phyloP scores from a whole-genome alignment of 1,284 basidiomycete species.

The Fomitopsis pinicola region DNA sequence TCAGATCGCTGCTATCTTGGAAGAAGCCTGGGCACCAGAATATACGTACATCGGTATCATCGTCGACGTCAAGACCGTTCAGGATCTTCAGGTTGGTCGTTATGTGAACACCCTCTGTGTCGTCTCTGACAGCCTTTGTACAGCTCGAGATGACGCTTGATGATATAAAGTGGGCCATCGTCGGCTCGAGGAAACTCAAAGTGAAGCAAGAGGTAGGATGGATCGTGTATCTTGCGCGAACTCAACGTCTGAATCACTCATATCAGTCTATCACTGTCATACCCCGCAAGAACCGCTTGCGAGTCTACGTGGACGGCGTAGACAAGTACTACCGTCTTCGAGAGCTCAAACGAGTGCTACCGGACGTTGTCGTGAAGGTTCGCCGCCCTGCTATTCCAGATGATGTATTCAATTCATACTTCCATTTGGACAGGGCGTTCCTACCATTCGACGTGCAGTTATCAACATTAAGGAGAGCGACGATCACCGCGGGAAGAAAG shows the following conservation, averaged over 20 bases:
- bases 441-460: constrained; percentile 83
- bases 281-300: constrained; percentile 74
- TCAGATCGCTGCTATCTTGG: constrained; percentile 87
- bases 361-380: constrained; percentile 87
- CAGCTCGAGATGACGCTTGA: constrained; percentile 92
- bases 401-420: neutral
- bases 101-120: neutral
- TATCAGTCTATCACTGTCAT: constrained; percentile 69
- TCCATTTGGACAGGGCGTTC: constrained; percentile 59
- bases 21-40: constrained; percentile 93
- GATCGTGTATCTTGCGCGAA: constrained; percentile 6
- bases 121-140: neutral
- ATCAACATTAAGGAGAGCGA: constrained; percentile 90
- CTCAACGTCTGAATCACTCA: neutral
- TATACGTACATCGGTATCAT: constrained; percentile 95
- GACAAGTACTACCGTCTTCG: constrained; percentile 89
- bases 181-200: constrained; percentile 87
- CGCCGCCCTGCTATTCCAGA: constrained; percentile 5
- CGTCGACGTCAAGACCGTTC: constrained; percentile 86
- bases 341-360: constrained; percentile 77
- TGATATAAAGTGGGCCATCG: constrained; percentile 91
- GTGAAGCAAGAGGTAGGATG: constrained; percentile 74
- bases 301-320: constrained; percentile 82
- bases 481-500: constrained; percentile 70
- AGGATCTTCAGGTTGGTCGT: constrained; percentile 74